Evolutionary conservation across 148 eudicot genomes (phyloP).

Genomic region (Polygonum maritimum): DNA sequence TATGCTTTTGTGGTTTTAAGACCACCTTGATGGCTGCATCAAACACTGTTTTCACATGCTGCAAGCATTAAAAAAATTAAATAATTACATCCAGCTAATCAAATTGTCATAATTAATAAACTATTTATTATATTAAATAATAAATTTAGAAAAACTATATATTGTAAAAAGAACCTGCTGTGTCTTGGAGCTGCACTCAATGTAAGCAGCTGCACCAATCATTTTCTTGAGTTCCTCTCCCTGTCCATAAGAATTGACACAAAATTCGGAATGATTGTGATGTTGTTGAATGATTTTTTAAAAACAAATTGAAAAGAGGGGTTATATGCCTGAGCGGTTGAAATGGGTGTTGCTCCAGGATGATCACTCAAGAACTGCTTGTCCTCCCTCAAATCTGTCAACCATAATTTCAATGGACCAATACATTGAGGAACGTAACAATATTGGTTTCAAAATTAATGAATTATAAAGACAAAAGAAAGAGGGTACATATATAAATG

Average conservation of each 20-base stretch:
- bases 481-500: background rate
- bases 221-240: conserved; percentile 64
- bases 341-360: conserved; percentile 36
- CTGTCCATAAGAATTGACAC: conserved; percentile 18
- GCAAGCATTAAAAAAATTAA: conserved; percentile 1
- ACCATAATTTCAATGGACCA: background rate
- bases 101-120: background rate
- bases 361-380: conserved; percentile 35
- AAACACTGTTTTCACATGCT: conserved; percentile 61
- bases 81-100: background rate
- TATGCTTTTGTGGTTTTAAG: conserved; percentile 52
- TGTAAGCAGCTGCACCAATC: conserved; percentile 55
- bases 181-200: conserved; percentile 69
- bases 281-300: no score
- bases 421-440: background rate
- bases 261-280: background rate
- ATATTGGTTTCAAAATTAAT: background rate
- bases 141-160: background rate
- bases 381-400: conserved; percentile 38
- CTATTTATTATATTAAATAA: background rate
- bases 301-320: background rate
- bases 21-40: conserved; percentile 68
- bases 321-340: conserved; percentile 33
- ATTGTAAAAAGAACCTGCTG: conserved; percentile 37
- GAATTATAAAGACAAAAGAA: background rate